phyloP scores from a whole-genome alignment of 805 yeast genomes.

The Lachancea sp. region DNA sequence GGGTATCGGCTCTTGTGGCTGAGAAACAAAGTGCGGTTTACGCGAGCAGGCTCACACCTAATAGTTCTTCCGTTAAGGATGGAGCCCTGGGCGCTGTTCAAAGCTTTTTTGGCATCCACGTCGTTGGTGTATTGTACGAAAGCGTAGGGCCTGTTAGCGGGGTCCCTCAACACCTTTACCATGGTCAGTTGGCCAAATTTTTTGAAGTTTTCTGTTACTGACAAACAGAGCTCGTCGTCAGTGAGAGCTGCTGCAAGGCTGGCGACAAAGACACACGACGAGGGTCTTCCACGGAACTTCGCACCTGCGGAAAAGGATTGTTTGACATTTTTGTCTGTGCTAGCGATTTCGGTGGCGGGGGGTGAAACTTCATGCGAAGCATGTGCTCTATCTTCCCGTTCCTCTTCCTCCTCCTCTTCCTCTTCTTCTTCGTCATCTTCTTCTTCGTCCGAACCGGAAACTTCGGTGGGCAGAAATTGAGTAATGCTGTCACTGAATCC shows the following conservation, averaged over 20 bases:
- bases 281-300: constrained; percentile 54
- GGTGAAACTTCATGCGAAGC: background rate
- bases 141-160: constrained; percentile 80
- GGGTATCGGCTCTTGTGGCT: constrained; percentile 21
- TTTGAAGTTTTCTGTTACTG: constrained; percentile 62
- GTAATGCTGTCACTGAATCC: constrained; percentile 16
- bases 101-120: constrained; percentile 61
- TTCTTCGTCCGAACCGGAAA: constrained; percentile 19
- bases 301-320: background rate
- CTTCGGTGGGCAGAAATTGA: constrained; percentile 20
- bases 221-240: constrained; percentile 65
- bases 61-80: constrained; percentile 66
- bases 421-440: constrained; percentile 13
- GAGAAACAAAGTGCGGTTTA: constrained; percentile 76
- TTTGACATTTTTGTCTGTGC: background rate
- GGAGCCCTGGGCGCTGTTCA: constrained; percentile 62
- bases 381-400: background rate
- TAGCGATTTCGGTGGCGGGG: background rate
- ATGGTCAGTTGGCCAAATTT: constrained; percentile 65
- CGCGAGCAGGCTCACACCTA: constrained; percentile 87
- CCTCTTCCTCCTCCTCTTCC: constrained; percentile 17
- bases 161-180: constrained; percentile 80
- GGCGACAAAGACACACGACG: constrained; percentile 86
- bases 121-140: constrained; percentile 80
- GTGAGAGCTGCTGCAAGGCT: constrained; percentile 57